phyloP scores from a whole-genome alignment of 352 stramenopile genomes.

The Phytophthora crassamura region DNA sequence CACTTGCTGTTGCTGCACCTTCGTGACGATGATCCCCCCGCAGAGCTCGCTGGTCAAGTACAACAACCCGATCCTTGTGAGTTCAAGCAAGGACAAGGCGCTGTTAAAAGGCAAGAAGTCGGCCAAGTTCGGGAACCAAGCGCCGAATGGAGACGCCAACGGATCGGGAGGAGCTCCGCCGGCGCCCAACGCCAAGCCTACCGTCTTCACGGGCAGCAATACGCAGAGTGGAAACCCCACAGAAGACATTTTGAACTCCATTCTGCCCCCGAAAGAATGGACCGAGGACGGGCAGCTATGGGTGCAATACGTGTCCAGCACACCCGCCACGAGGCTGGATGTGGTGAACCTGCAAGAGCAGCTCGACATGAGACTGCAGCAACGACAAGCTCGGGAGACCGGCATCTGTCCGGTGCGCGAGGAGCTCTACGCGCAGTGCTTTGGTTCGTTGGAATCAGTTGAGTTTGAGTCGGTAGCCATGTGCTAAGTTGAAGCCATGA shows the following conservation, averaged over 20 bases:
- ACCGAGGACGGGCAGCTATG: slow-evolving; percentile 92
- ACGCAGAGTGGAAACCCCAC: slow-evolving; percentile 71
- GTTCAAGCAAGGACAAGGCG: slow-evolving; percentile 86
- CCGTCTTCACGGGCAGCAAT: slow-evolving; percentile 69
- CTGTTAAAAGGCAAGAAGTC: slow-evolving; percentile 57
- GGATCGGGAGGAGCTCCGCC: slow-evolving; percentile 20
- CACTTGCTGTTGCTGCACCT: neutral
- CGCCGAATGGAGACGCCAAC: slow-evolving; percentile 22
- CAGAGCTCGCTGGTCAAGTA: slow-evolving; percentile 93
- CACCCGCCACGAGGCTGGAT: slow-evolving; percentile 91
- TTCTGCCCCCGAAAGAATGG: slow-evolving; percentile 90
- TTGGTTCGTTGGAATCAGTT: slow-evolving; percentile 50
- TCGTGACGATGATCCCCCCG: slow-evolving; percentile 75
- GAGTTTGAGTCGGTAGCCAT: neutral
- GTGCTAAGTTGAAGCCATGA: neutral
- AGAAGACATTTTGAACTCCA: slow-evolving; percentile 93
- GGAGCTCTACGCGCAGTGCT: slow-evolving; percentile 94
- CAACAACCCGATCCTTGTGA: slow-evolving; percentile 92
- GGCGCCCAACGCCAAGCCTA: slow-evolving; percentile 43
- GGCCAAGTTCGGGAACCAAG: slow-evolving; percentile 35
- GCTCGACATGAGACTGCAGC: slow-evolving; percentile 91
- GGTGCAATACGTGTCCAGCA: slow-evolving; percentile 94
- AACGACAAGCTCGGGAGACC: slow-evolving; percentile 92
- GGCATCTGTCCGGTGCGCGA: slow-evolving; percentile 93
- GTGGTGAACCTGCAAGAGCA: slow-evolving; percentile 93